Evolutionary conservation across 2,329 filamentous ascomycete genomes (phyloP), one percentile per base, ranked within the genome.

Genomic region (Trichophyton equinum): DNA sequence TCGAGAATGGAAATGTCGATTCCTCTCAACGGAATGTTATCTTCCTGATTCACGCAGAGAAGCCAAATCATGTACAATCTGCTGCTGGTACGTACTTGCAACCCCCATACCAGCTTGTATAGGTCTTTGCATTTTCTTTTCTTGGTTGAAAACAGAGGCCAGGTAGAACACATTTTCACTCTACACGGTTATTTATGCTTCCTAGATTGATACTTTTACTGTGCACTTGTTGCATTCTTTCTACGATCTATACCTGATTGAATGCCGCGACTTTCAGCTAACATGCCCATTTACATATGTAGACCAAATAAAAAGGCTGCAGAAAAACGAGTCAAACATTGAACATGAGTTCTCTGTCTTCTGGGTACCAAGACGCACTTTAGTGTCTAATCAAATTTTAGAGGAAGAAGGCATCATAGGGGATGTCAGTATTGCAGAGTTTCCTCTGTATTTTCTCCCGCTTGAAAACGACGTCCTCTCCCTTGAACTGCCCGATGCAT

Each of bases 341-440:
- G 89, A 91, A 66, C 94, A 99, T 81, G 92, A 99, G 68, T 96
- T 97, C 72, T 92, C 91, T 64, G 87, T 99, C 67, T 92, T 96
- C 72, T 97, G 94, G 89, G 88, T 95, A 47, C 92, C 95, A 4
- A 85, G 94, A 62, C 87, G 94, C 64, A 97, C 94, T 3, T 79
- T 95, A 60, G 87, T 97, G 60, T 94, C 90, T 67, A 91, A 97
- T 72, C 86, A 91, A 71, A 82, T 97, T 57, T 80, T 99, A 44
- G 94, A 99, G 74, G 91, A 96, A 70, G 87, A 89, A 44, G 94
- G 92, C 27, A 89, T 99, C 13, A 81, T 96, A 57, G 95, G 94
- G 62, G 94, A 99, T 72, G 87, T 91, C 64, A 96, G 85, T 69
- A 87, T 97, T 65, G 82, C 86, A 61, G 91, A 97, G 72, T 84